Conservation (phyloP, 768 basidiomycete genomes). For the Nidularia sp. region DNA sequence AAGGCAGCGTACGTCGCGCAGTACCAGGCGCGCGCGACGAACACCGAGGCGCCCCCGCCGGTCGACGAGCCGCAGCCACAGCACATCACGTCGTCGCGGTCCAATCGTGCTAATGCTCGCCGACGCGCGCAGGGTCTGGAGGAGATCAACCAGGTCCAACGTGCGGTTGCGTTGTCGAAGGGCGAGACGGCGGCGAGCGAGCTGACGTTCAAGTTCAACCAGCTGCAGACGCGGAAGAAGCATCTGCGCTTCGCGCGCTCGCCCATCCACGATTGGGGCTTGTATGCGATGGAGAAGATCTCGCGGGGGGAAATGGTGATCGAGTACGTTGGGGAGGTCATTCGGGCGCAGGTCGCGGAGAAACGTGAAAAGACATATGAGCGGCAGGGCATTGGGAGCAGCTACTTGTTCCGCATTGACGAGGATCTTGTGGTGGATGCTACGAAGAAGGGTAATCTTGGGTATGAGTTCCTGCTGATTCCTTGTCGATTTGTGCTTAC, state of each 20-base stretch:
- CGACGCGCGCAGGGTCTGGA: slow-evolving; percentile 90
- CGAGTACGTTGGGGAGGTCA: slow-evolving; percentile 98
- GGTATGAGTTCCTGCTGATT: slow-evolving; percentile 49
- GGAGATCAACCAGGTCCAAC: slow-evolving; percentile 89
- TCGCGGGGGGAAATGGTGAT: slow-evolving; percentile 97
- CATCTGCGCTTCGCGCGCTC: slow-evolving; percentile 92
- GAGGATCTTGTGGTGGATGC: slow-evolving; percentile 98
- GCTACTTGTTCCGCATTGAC: slow-evolving; percentile 96
- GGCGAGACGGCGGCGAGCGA: slow-evolving; percentile 69
- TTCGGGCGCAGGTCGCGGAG: slow-evolving; percentile 92
- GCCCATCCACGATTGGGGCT: slow-evolving; percentile 97
- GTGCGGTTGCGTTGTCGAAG: slow-evolving; percentile 71
- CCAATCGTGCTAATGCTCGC: slow-evolving; percentile 90
- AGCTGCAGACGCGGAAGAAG: slow-evolving; percentile 96
- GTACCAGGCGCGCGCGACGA: slow-evolving; percentile 62
- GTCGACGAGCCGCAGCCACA: slow-evolving; percentile 45
- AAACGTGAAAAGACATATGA: slow-evolving; percentile 97
- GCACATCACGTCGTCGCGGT: slow-evolving; percentile 72
- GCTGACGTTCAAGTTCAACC: slow-evolving; percentile 94
- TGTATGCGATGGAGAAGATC: slow-evolving; percentile 97
- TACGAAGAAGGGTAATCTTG: slow-evolving; percentile 98
- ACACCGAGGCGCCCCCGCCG: slow-evolving; percentile 34
- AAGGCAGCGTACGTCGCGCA: slow-evolving; percentile 92
- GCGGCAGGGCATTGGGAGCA: slow-evolving; percentile 95
- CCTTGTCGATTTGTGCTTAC: slow-evolving; percentile 4